Evolutionary conservation across 352 stramenopile species (phyloP).

Genomic region (Chrysophaeum taylorii): DNA sequence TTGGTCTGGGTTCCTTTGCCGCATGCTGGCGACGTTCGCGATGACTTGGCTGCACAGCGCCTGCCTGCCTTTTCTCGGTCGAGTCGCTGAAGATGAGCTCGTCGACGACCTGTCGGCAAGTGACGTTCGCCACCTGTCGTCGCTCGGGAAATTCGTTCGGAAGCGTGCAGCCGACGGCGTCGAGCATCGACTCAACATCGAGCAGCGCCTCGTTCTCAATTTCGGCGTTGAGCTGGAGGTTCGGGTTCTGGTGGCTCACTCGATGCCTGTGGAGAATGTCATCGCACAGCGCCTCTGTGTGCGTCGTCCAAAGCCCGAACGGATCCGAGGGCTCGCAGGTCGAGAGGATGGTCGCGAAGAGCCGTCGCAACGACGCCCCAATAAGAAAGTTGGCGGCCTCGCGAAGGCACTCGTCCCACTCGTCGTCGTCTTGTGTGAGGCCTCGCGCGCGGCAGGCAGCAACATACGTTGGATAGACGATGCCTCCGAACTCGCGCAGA

Average conservation of each 20-base stretch:
- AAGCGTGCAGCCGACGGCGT: not conserved
- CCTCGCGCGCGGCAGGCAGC: not conserved
- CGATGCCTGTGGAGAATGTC: not conserved
- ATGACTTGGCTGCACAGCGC: not conserved
- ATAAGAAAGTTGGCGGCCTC: not conserved
- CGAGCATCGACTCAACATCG: not conserved
- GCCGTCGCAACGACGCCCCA: not conserved
- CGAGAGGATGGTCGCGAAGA: not conserved
- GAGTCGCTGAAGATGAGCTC: not conserved
- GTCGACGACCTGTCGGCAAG: no score
- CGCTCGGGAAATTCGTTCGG: no score
- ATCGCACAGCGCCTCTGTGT: not conserved
- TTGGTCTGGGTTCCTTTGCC: not conserved
- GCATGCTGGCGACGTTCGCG: not conserved
- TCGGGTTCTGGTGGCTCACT: no score
- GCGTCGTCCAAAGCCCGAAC: not conserved
- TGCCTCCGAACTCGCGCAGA: not conserved
- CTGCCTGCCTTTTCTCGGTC: not conserved
- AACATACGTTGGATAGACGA: not conserved
- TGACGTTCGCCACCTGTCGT: no score
- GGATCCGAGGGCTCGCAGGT: not conserved
- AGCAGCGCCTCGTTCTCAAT: not conserved
- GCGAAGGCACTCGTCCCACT: not conserved
- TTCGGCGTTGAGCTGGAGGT: no score
- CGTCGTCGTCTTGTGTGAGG: not conserved